These are phyloP conservation scores for Penicillium psychrosexuale DNA, from an alignment of 2,329 filamentous ascomycete genomes.

Conservation along the genomic window DNA sequence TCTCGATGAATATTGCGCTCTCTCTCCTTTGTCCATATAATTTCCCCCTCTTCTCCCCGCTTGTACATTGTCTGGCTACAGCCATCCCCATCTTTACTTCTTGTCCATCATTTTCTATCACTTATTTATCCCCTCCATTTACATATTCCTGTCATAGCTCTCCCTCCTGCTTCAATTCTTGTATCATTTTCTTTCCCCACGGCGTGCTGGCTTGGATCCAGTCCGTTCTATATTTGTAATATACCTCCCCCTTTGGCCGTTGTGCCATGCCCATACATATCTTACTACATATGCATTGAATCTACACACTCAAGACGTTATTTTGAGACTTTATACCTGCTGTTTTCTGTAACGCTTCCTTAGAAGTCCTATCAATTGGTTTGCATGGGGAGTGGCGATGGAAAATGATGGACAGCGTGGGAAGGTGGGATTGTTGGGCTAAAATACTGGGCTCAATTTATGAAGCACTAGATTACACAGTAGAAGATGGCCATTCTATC, in stretches of 20 bases:
- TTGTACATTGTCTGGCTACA: conserved; percentile 27
- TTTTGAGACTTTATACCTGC: no score
- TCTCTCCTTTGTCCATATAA: conserved; percentile 25
- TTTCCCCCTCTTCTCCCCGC: neutral
- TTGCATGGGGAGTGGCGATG: neutral
- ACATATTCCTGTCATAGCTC: conserved; percentile 8
- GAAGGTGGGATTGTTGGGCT: neutral
- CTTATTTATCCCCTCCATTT: neutral
- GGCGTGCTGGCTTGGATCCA: conserved; percentile 23
- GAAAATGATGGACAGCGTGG: neutral
- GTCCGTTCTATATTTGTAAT: conserved; percentile 32
- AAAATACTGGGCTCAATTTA: no score
- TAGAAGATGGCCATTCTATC: neutral
- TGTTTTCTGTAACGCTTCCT: neutral
- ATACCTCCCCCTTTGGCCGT: conserved; percentile 25
- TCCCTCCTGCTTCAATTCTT: conserved; percentile 7
- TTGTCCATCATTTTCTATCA: conserved; percentile 12
- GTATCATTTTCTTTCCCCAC: conserved; percentile 23
- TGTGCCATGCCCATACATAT: conserved; percentile 22
- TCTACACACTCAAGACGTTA: neutral
- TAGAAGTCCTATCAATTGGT: no score
- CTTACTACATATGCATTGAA: conserved; percentile 8
- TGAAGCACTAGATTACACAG: neutral
- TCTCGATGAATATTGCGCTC: conserved; percentile 20
- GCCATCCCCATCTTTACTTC: conserved; percentile 7